Percentiles rank a stretch among this genome's conserved stretches.
phyloP scores from a whole-genome alignment of 2,329 filamentous ascomycete genomes.

The Pseudogymnoascus sp. region DNA sequence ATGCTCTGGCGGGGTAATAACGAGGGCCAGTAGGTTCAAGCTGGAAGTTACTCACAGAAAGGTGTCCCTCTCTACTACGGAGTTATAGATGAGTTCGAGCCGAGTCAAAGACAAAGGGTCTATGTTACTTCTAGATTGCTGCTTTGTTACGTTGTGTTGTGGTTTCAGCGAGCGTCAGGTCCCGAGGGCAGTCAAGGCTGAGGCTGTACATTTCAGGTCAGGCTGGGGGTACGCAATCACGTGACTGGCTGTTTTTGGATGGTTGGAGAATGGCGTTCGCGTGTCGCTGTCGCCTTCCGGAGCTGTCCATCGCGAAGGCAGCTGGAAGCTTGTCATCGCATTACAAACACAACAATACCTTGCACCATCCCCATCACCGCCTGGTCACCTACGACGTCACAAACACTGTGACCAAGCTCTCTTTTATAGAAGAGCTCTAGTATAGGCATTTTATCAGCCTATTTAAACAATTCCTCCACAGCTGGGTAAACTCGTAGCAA shows the following conservation, averaged over 20 bases:
- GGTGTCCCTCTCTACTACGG: neutral
- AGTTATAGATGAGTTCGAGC: neutral
- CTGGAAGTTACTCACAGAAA: conserved; percentile 3
- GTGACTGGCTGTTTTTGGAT: neutral
- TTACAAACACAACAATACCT: conserved; percentile 18
- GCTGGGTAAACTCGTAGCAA: conserved; percentile 1
- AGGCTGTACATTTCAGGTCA: conserved; percentile 5
- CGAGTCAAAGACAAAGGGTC: conserved; percentile 1
- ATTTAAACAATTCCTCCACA: conserved; percentile 5
- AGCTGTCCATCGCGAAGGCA: conserved; percentile 17
- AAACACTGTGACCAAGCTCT: neutral
- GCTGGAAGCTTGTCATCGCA: conserved; percentile 14
- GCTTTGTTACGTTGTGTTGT: neutral
- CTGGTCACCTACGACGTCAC: neutral
- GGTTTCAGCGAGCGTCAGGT: neutral
- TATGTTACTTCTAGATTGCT: neutral
- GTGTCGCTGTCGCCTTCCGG: conserved; percentile 22
- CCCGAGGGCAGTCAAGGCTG: neutral
- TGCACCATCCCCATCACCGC: conserved; percentile 15
- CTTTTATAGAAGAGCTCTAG: neutral
- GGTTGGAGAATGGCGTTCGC: conserved; percentile 9
- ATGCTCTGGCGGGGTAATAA: conserved; percentile 7
- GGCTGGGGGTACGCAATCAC: neutral
- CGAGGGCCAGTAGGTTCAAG: neutral
- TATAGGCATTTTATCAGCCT: neutral